These are phyloP conservation scores for Wallacemonas sp. DNA, from an alignment of 208 protist genomes.

Conservation along the genomic window DNA sequence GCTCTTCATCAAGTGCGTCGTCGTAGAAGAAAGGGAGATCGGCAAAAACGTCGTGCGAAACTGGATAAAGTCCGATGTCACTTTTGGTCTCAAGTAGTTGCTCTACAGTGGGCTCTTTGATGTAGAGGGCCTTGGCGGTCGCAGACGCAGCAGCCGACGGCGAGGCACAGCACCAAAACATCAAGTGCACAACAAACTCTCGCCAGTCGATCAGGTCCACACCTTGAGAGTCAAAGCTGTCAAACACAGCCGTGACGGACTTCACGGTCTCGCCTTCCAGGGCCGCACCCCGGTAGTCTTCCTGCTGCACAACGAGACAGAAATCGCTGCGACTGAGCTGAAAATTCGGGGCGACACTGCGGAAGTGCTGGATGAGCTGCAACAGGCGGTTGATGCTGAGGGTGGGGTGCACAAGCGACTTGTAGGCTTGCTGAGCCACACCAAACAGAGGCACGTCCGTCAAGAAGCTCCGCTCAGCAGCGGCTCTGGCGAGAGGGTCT, in stretches of 20 bases:
- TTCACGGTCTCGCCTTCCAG: conserved; percentile 21
- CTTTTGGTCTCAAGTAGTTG: conserved; percentile 48
- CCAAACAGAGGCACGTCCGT: conserved; percentile 64
- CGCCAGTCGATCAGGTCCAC: conserved; percentile 84
- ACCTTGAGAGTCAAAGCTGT: conserved; percentile 51
- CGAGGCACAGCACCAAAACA: conserved; percentile 73
- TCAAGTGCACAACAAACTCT: conserved; percentile 78
- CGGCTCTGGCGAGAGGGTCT: background rate
- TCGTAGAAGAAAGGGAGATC: conserved; percentile 71
- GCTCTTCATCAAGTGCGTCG: conserved; percentile 35
- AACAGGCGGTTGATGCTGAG: conserved; percentile 56
- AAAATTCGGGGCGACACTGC: conserved; percentile 70
- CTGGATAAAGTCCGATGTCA: conserved; percentile 33
- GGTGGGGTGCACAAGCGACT: conserved; percentile 51
- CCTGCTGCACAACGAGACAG: conserved; percentile 44
- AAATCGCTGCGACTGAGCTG: conserved; percentile 65
- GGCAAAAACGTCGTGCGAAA: conserved; percentile 55
- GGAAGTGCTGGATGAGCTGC: conserved; percentile 62
- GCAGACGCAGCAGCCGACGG: background rate
- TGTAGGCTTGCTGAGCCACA: conserved; percentile 17
- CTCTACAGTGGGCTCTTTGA: conserved; percentile 54
- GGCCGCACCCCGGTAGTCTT: conserved; percentile 59
- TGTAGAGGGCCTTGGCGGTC: conserved; percentile 3
- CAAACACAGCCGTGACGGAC: conserved; percentile 56
- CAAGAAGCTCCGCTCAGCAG: conserved; percentile 47